Evolutionary conservation across 345 rosid genomes (phyloP).

Genomic region (Camelina neglecta): DNA sequence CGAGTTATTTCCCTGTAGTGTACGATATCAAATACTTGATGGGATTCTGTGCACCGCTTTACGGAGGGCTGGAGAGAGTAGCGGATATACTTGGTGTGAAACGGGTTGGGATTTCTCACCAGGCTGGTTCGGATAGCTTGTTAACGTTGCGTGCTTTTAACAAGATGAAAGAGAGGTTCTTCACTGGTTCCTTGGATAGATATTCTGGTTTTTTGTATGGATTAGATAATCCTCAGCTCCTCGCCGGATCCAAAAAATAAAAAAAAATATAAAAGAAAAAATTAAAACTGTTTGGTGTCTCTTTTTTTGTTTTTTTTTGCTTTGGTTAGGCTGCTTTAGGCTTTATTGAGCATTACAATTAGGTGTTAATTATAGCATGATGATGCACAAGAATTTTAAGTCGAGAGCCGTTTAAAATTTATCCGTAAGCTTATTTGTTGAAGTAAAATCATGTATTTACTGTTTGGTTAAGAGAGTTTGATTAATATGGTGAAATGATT

Average conservation of each 20-base stretch:
- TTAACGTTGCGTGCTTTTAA: slow-evolving; percentile 73
- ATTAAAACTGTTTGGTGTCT: background rate
- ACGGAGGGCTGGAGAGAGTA: slow-evolving; percentile 75
- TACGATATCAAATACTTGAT: slow-evolving; percentile 82
- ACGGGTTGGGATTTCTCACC: slow-evolving; percentile 80
- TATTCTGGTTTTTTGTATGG: slow-evolving; percentile 79
- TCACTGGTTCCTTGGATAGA: slow-evolving; percentile 58
- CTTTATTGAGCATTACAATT: background rate
- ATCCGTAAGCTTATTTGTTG: background rate
- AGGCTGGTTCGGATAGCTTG: slow-evolving; percentile 93
- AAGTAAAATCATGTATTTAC: background rate
- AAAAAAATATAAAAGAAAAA: background rate
- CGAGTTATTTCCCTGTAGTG: slow-evolving; percentile 60
- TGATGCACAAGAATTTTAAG: background rate
- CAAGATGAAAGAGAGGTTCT: slow-evolving; percentile 69
- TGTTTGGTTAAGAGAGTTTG: background rate
- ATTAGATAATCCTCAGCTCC: slow-evolving; percentile 57
- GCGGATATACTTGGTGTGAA: slow-evolving; percentile 70
- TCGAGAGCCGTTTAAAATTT: background rate
- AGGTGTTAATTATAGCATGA: background rate
- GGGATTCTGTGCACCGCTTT: slow-evolving; percentile 66
- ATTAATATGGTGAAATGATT: background rate
- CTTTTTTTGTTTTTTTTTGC: background rate
- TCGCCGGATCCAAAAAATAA: background rate
- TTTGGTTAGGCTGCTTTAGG: background rate